Percentiles rank a stretch among this genome's conserved stretches.
These are phyloP conservation scores for Choanephora cucurbitarum DNA, from an alignment of 371 early-diverging fungal species.

Conservation along the genomic window DNA sequence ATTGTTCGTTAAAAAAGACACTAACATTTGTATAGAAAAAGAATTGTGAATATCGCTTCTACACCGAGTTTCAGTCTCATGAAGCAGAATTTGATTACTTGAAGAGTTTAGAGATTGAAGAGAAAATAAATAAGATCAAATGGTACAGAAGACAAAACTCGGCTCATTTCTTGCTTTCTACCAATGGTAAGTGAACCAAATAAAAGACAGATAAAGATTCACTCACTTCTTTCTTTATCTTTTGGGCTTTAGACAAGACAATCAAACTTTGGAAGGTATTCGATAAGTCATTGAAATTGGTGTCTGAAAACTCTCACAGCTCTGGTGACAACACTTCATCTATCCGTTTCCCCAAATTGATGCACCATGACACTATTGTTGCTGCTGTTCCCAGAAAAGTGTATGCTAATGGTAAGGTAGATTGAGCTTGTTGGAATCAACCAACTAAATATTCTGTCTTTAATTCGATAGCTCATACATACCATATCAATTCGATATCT, in stretches of 20 bases:
- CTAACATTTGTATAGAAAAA: constrained; percentile 74
- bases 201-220: too few species aligned
- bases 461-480: constrained; percentile 88
- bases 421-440: neutral
- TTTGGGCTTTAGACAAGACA: constrained; percentile 98
- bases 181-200: constrained; percentile 97
- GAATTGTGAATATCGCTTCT: constrained; percentile 98
- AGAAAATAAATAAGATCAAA: constrained; percentile 99
- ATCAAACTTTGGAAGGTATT: constrained; percentile 99
- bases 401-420: constrained; percentile 77
- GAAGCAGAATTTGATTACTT: constrained; percentile 99
- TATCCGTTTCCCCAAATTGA: constrained; percentile 83
- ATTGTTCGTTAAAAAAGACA: neutral
- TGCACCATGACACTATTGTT: constrained; percentile 93
- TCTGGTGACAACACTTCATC: constrained; percentile 27
- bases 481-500: constrained; percentile 99
- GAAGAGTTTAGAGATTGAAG: constrained; percentile 98
- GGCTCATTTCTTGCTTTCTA: constrained; percentile 95
- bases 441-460: neutral
- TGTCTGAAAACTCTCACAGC: constrained; percentile 83
- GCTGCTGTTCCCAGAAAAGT: constrained; percentile 93
- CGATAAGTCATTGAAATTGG: constrained; percentile 94
- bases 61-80: constrained; percentile 99
- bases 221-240: constrained; percentile 2
- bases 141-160: constrained; percentile 95